These are phyloP conservation scores for Lunularia cruciata DNA, from an alignment of 225 moss, liverwort and hornwort species.

Conservation along the genomic window DNA sequence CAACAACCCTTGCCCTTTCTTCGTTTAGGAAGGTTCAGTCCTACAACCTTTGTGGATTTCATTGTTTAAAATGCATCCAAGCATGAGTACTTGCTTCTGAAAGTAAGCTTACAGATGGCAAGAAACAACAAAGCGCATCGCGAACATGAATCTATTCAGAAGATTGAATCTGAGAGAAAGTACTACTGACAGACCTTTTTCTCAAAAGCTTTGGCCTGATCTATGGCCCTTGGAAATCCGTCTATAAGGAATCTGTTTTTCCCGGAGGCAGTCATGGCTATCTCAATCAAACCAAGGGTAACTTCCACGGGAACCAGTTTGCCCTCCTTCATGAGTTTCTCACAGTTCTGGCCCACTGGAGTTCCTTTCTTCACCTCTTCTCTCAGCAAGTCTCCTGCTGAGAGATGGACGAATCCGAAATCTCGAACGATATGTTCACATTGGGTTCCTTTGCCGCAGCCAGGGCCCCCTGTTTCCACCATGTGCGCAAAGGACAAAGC, in stretches of 20 bases:
- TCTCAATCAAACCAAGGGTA: conserved; percentile 46
- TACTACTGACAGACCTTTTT: conserved; percentile 41
- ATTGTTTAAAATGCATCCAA: too few species aligned
- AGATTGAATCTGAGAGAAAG: too few species aligned
- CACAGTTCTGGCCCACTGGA: conserved; percentile 52
- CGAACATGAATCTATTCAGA: too few species aligned
- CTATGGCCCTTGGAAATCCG: conserved; percentile 73
- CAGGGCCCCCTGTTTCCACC: conserved; percentile 66
- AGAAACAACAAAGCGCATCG: too few species aligned
- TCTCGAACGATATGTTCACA: conserved; percentile 57
- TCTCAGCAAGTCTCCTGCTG: conserved; percentile 61
- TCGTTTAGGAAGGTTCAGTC: too few species aligned
- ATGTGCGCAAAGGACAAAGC: conserved; percentile 23
- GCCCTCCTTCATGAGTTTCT: conserved; percentile 62
- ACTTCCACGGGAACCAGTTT: conserved; percentile 63
- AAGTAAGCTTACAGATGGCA: too few species aligned
- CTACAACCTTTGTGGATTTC: too few species aligned
- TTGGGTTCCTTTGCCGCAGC: conserved; percentile 86
- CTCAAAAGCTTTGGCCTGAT: conserved; percentile 82
- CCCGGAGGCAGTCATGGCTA: conserved; percentile 44
- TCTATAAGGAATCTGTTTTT: conserved; percentile 51
- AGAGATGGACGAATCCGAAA: conserved; percentile 77
- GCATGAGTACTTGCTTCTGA: too few species aligned
- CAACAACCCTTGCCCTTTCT: conserved; percentile 5
- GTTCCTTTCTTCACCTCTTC: conserved; percentile 53